phyloP scores from a whole-genome alignment of 257 asterid genomes.

The Rehmannia glutinosa region DNA sequence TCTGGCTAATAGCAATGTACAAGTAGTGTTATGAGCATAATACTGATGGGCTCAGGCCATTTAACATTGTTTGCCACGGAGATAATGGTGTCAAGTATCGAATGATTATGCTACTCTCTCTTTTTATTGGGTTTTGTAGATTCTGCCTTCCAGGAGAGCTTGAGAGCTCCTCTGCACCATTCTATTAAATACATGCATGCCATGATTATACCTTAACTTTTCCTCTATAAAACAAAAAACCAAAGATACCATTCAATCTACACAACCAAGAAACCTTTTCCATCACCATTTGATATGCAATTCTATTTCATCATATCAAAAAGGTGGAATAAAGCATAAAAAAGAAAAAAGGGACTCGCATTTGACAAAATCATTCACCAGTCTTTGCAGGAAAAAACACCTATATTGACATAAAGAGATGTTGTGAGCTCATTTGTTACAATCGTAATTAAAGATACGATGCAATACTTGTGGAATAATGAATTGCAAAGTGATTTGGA shows the following conservation, averaged over 20 bases:
- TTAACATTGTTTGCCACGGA: slow-evolving; percentile 37
- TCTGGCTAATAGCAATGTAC: too few relatives aligned
- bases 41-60: slow-evolving; percentile 65
- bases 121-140: slow-evolving; percentile 16
- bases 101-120: slow-evolving; percentile 24
- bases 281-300: slow-evolving; percentile 14
- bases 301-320: slow-evolving; percentile 5
- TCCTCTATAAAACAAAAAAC: slow-evolving; percentile 11
- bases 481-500: slow-evolving; percentile 20
- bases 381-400: slow-evolving; percentile 5
- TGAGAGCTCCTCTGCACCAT: too few relatives aligned
- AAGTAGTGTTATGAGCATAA: too few relatives aligned
- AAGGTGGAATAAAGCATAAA: slow-evolving; percentile 22
- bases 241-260: neutral
- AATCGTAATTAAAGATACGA: neutral
- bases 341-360: neutral
- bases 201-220: slow-evolving; percentile 31
- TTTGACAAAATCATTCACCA: slow-evolving; percentile 14
- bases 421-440: neutral
- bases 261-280: slow-evolving; percentile 11
- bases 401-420: neutral
- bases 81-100: slow-evolving; percentile 13
- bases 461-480: slow-evolving; percentile 28
- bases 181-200: slow-evolving; percentile 27
- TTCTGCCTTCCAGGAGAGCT: too few relatives aligned